Percentiles rank a stretch among this genome's conserved stretches.
These are phyloP conservation scores for Aegilops speltoides DNA, from an alignment of 176 grass and related monocot genomes.

Conservation along the genomic window DNA sequence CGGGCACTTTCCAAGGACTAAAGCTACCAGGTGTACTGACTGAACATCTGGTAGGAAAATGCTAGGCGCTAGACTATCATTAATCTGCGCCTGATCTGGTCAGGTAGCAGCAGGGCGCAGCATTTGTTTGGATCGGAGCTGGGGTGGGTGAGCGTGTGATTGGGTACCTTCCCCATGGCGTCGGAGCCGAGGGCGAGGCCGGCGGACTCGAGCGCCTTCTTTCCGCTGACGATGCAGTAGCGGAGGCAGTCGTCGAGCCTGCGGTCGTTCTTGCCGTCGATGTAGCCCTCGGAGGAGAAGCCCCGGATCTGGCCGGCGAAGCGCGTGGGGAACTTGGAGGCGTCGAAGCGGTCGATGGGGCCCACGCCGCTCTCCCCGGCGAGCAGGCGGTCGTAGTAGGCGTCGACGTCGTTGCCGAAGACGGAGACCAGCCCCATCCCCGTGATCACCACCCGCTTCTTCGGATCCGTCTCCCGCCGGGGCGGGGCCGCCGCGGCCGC, in stretches of 20 bases:
- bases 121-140: slow-evolving; percentile 9
- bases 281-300: slow-evolving; percentile 87
- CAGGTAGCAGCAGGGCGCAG: background rate
- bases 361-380: slow-evolving; percentile 81
- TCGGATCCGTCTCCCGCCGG: slow-evolving; percentile 80
- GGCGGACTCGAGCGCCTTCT: slow-evolving; percentile 77
- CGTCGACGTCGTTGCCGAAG: slow-evolving; percentile 85
- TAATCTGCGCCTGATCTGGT: background rate
- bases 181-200: slow-evolving; percentile 49
- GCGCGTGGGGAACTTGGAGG: slow-evolving; percentile 78
- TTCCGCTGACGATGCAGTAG: slow-evolving; percentile 91
- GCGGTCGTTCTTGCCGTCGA: slow-evolving; percentile 82
- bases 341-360: slow-evolving; percentile 82
- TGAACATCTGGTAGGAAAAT: background rate
- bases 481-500: slow-evolving; percentile 23
- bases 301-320: slow-evolving; percentile 90
- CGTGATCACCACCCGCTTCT: slow-evolving; percentile 90
- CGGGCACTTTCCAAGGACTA: background rate
- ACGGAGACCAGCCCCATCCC: slow-evolving; percentile 88
- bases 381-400: slow-evolving; percentile 80
- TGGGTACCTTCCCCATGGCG: slow-evolving; percentile 53
- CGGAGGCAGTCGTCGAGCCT: slow-evolving; percentile 80
- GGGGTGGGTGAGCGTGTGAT: background rate
- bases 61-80: too few species aligned
- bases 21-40: background rate